phyloP scores from a whole-genome alignment of 495 filamentous ascomycete species.

The Pseudotulostoma volvatum region DNA sequence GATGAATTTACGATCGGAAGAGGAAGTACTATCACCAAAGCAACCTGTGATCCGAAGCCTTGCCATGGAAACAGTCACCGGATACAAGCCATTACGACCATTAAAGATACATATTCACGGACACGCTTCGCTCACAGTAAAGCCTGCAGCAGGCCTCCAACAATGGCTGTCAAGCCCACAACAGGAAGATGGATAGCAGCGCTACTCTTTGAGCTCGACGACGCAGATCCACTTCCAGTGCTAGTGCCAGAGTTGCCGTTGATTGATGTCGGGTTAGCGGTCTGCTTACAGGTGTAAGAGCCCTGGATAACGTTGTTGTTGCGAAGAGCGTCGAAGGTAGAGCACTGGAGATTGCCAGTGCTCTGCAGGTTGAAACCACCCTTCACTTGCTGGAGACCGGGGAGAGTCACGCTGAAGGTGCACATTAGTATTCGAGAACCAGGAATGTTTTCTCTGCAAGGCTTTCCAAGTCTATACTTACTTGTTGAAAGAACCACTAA shows the following conservation, averaged over 20 bases:
- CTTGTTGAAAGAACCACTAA: conserved; percentile 70
- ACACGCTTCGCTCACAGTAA: neutral
- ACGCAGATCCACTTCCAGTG: conserved; percentile 13
- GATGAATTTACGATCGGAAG: too few species aligned
- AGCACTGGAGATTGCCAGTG: conserved; percentile 46
- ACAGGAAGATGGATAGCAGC: conserved; percentile 22
- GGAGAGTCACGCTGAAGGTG: conserved; percentile 50
- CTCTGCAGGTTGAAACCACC: conserved; percentile 79
- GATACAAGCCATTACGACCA: neutral
- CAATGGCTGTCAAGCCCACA: conserved; percentile 26
- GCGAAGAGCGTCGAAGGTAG: conserved; percentile 26
- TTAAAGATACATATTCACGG: neutral
- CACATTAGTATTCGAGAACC: too few species aligned
- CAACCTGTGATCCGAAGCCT: conserved; percentile 1
- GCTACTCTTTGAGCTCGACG: conserved; percentile 20
- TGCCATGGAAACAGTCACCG: neutral
- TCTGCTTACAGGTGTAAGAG: conserved; percentile 37
- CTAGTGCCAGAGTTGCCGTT: conserved; percentile 26
- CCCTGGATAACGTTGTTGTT: conserved; percentile 42
- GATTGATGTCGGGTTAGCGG: conserved; percentile 25
- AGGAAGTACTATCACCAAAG: conserved; percentile 30
- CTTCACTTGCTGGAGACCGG: conserved; percentile 52
- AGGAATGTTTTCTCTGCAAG: too few species aligned
- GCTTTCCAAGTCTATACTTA: too few species aligned
- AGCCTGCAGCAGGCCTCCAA: conserved; percentile 19